phyloP scores from a whole-genome alignment of 495 filamentous ascomycete genomes.

The Corynascus novoguineensis region DNA sequence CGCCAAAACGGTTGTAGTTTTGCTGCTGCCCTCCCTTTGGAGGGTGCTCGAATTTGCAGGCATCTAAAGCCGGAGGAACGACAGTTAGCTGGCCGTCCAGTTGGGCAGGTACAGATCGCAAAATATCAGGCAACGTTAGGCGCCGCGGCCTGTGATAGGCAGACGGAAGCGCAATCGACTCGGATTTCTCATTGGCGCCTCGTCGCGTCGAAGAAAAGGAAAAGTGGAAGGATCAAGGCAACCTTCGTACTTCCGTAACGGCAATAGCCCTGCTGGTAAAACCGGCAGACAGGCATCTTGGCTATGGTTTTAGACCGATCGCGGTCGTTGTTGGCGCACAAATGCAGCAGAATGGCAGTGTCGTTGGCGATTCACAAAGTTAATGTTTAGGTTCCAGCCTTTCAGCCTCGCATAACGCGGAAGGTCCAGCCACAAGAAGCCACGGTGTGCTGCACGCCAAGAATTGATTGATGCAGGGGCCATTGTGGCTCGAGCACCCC shows the following conservation, averaged over 20 bases:
- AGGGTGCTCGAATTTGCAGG: constrained; percentile 45
- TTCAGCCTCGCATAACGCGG: constrained; percentile 12
- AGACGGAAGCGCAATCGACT: background rate
- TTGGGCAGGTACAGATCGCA: background rate
- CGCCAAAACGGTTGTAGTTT: constrained; percentile 34
- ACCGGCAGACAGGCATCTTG: constrained; percentile 61
- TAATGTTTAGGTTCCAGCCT: background rate
- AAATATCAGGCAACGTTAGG: background rate
- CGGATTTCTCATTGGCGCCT: background rate
- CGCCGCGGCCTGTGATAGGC: background rate
- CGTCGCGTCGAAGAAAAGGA: background rate
- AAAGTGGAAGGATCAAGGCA: constrained; percentile 3
- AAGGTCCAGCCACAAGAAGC: background rate
- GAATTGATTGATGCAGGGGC: background rate
- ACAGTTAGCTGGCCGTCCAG: background rate
- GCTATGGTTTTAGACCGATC: background rate
- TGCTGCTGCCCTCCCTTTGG: constrained; percentile 24
- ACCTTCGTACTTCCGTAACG: constrained; percentile 54
- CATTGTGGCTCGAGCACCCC: background rate
- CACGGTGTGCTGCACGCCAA: background rate
- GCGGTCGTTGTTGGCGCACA: background rate
- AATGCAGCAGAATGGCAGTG: background rate
- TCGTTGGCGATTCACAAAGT: background rate
- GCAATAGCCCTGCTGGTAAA: constrained; percentile 68
- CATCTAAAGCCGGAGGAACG: constrained; percentile 24